Conservation (phyloP, 306 rosid genomes). For the Oxytropis ochrocephala region DNA sequence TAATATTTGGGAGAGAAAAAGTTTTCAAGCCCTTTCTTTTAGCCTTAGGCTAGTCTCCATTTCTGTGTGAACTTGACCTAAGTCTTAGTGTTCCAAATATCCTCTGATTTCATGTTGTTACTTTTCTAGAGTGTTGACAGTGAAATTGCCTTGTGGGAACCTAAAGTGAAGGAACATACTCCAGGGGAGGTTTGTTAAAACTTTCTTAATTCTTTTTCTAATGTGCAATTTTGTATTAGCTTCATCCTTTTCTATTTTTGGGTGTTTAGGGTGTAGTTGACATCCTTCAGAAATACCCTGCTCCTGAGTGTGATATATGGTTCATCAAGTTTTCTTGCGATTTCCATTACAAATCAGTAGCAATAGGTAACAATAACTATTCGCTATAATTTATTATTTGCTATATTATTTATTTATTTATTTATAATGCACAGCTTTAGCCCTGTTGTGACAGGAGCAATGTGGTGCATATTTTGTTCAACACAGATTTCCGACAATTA, state of each 20-base stretch:
- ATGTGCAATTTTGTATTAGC: neutral
- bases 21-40: neutral
- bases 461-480: neutral
- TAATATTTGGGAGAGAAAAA: neutral
- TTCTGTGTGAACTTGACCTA: neutral
- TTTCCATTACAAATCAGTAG: conserved; percentile 67
- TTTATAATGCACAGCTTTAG: neutral
- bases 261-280: conserved; percentile 67
- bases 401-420: neutral
- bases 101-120: neutral
- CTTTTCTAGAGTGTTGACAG: conserved; percentile 85
- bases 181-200: conserved; percentile 91
- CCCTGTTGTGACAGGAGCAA: neutral
- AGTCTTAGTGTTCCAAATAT: neutral
- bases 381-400: neutral
- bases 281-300: conserved; percentile 94
- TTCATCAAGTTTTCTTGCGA: conserved; percentile 95
- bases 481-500: neutral
- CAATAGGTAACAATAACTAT: conserved; percentile 53
- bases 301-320: conserved; percentile 96
- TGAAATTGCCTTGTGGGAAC: conserved; percentile 94
- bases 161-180: conserved; percentile 85
- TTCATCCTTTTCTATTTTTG: conserved; percentile 2
- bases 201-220: neutral
- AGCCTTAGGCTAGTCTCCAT: neutral